phyloP scores from a whole-genome alignment of 2,329 filamentous ascomycete genomes.

The Coniochaeta ligniaria region DNA sequence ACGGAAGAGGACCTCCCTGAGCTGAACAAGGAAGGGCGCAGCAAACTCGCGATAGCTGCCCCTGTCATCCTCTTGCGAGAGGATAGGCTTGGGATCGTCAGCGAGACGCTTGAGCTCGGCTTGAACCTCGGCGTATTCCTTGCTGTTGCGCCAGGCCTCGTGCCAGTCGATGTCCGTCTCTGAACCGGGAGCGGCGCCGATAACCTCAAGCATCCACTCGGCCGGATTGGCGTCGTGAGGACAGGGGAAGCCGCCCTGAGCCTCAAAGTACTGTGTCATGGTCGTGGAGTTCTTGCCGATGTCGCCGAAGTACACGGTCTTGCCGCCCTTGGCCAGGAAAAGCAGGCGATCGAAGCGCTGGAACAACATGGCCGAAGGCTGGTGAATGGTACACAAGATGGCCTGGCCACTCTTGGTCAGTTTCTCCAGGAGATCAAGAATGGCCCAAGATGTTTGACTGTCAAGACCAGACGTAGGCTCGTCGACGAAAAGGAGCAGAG shows the following conservation, averaged over 20 bases:
- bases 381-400: conserved; percentile 95
- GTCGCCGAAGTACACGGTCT: conserved; percentile 75
- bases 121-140: conserved; percentile 49
- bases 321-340: conserved; percentile 69
- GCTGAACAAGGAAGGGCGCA: conserved; percentile 62
- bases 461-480: conserved; percentile 94
- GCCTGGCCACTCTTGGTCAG: conserved; percentile 84
- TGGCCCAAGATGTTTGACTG: conserved; percentile 89
- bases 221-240: conserved; percentile 68
- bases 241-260: conserved; percentile 59
- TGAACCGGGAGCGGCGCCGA: conserved; percentile 57
- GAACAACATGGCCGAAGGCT: conserved; percentile 93
- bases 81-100: conserved; percentile 31
- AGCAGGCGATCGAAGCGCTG: conserved; percentile 80
- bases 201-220: conserved; percentile 67
- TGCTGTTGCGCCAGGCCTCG: conserved; percentile 50
- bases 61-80: conserved; percentile 23
- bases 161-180: conserved; percentile 60
- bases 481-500: conserved; percentile 84
- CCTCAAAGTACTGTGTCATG: conserved; percentile 70
- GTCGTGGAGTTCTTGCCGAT: conserved; percentile 64
- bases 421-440: conserved; percentile 81
- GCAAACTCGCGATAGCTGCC: conserved; percentile 68
- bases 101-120: conserved; percentile 51
- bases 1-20: conserved; percentile 60